Base-by-base conservation (phyloP, 805 yeast species). In the Torulaspora maleeae region DNA sequence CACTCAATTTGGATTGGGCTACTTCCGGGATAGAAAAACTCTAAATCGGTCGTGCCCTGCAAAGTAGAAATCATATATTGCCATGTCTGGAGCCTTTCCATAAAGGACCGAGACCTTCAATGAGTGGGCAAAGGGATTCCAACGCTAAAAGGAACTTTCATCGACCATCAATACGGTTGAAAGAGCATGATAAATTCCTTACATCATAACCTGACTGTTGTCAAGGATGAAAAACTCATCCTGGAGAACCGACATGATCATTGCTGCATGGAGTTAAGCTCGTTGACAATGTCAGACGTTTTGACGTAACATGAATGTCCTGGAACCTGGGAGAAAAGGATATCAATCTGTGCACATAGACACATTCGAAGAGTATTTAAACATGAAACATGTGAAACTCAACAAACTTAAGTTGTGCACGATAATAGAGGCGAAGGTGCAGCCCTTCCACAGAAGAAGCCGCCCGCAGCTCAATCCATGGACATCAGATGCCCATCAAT, bases 341-440 rank as follows among this genome's bases (percentile, higher is more conserved):
- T 24, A 27, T 46, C 24, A 17, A 32, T 48, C 56, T 64, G 52
- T 55, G 67, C 68, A 62, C 64, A 64, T 49, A 53, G 68, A 64
- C 68, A 64, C 68, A 64, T 64, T 59, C 58, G 52, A 42, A 54
- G 56, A 53, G 52, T 53, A 55, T 51, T 37, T 45, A 25, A 27
- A 36, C 41, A 38, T 13, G 27, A 36, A 37, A 44, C 43, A 52
- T 7, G 13, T 30, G 34, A 32, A 11, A 58, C 51, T 47, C 57
- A 52, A 55, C 56, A 54, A 61, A 61, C 64, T 61, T 61, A 61
- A 61, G 66, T 60, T 58, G 61, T 59, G 66, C 66, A 55, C 48
- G 43, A 19, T 36, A 32, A 15, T 38, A 15, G 15, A 32, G 27
- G 16, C 27, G 22, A 32, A 29, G 32, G 19, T 20, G 27, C 32